Evolutionary conservation across 2,329 filamentous ascomycete species (phyloP).

Genomic region (Chaetomium sp.): DNA sequence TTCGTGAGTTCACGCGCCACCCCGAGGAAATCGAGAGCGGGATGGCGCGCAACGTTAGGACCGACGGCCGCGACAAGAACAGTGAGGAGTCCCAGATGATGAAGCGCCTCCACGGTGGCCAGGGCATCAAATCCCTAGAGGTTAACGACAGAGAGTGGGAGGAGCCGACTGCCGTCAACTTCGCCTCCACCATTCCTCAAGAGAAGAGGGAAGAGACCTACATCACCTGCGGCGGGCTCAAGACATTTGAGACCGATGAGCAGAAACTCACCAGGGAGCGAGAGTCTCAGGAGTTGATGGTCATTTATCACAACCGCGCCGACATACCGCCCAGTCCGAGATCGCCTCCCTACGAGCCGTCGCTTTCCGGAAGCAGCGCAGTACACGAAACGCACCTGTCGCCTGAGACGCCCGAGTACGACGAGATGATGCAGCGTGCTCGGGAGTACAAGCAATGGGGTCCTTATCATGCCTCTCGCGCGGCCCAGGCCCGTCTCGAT

Average conservation of each 20-base stretch:
- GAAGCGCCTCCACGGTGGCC: conserved; percentile 59
- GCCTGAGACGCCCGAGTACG: conserved; percentile 47
- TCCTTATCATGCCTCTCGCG: conserved; percentile 45
- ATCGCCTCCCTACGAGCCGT: conserved; percentile 49
- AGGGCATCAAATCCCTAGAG: conserved; percentile 41
- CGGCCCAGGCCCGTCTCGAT: conserved; percentile 49
- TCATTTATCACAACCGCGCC: conserved; percentile 55
- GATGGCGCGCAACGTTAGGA: conserved; percentile 27
- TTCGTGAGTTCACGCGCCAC: conserved; percentile 72
- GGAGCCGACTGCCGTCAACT: conserved; percentile 51
- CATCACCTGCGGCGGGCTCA: conserved; percentile 56
- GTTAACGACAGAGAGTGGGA: conserved; percentile 50
- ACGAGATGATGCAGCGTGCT: conserved; percentile 55
- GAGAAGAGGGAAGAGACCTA: conserved; percentile 53
- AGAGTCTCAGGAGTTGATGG: conserved; percentile 63
- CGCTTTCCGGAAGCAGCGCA: conserved; percentile 30
- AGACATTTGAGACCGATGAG: conserved; percentile 56
- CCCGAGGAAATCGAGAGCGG: conserved; percentile 49
- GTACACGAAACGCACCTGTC: conserved; percentile 44
- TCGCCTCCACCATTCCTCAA: conserved; percentile 48
- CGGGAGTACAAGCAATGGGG: conserved; percentile 51
- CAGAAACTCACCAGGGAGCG: conserved; percentile 58
- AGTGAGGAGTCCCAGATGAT: conserved; percentile 72
- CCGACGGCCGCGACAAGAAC: conserved; percentile 59
- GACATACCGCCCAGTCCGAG: conserved; percentile 61